Conservation (phyloP, 1,284 basidiomycete genomes). For the Sphaerobolus stellatus region DNA sequence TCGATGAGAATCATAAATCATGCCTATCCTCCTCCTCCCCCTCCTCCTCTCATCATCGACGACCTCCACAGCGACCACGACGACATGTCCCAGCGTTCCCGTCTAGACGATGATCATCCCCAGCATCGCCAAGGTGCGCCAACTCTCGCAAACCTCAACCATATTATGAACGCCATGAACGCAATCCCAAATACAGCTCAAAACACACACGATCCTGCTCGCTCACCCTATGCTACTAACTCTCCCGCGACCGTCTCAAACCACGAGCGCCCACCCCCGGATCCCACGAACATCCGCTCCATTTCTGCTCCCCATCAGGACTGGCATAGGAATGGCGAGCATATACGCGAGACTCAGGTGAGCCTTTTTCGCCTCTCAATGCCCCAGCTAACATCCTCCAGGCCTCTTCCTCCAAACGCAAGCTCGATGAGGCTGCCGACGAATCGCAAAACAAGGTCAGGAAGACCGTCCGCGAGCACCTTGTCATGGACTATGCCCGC, state of each 20-base stretch:
- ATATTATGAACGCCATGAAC: slow-evolving; percentile 41
- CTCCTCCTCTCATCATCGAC: slow-evolving; percentile 10
- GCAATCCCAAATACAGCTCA: slow-evolving; percentile 24
- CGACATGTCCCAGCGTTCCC: not conserved
- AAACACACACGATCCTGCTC: slow-evolving; percentile 22
- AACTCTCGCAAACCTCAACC: slow-evolving; percentile 36
- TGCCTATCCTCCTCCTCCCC: slow-evolving; percentile 12
- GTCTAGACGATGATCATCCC: not conserved
- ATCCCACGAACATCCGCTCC: slow-evolving; percentile 11
- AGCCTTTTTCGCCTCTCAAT: not conserved
- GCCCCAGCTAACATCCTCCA: slow-evolving; percentile 22
- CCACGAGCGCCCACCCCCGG: slow-evolving; percentile 5
- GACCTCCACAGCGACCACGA: slow-evolving; percentile 5
- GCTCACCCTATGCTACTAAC: not conserved
- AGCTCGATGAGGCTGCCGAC: slow-evolving; percentile 63
- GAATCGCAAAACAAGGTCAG: slow-evolving; percentile 78
- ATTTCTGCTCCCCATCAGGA: not conserved
- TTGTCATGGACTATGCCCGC: slow-evolving; percentile 66
- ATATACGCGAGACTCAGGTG: not conserved
- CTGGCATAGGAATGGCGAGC: not conserved
- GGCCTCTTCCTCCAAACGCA: slow-evolving; percentile 60
- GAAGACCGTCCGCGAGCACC: slow-evolving; percentile 75
- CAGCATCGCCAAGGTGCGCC: slow-evolving; percentile 22
- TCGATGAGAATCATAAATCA: slow-evolving; percentile 16
- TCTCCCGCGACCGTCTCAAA: slow-evolving; percentile 9